A percentile compares a stretch with the other conserved stretches of the same genome.
These are phyloP conservation scores for Aspergillus novoparasiticus DNA, from an alignment of 2,329 filamentous ascomycete species.

Conservation along the genomic window DNA sequence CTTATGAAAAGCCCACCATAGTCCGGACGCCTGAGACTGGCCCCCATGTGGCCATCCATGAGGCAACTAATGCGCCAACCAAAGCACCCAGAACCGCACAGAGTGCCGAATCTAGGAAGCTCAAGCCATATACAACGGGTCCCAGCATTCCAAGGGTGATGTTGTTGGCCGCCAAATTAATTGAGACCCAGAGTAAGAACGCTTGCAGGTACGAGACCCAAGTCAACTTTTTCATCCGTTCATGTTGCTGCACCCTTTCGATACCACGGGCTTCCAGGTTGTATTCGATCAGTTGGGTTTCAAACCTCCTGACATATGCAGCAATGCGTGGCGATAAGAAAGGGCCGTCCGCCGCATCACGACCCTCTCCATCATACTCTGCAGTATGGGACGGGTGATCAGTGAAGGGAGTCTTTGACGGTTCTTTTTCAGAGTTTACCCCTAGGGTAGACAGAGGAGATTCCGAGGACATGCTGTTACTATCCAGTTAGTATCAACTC, in stretches of 20 bases:
- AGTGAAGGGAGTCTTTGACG: slow-evolving; percentile 11
- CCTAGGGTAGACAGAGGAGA: slow-evolving; percentile 32
- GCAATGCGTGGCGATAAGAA: slow-evolving; percentile 30
- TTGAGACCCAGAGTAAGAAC: slow-evolving; percentile 62
- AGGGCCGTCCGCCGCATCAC: slow-evolving; percentile 14
- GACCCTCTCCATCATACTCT: slow-evolving; percentile 21
- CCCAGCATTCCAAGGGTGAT: slow-evolving; percentile 67
- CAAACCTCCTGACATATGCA: slow-evolving; percentile 37
- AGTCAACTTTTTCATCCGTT: slow-evolving; percentile 56
- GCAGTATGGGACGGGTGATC: slow-evolving; percentile 15
- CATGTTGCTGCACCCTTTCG: slow-evolving; percentile 57
- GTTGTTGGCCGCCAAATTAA: slow-evolving; percentile 66
- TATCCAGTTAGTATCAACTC: slow-evolving; percentile 24
- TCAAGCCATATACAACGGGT: slow-evolving; percentile 59
- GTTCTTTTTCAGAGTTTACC: slow-evolving; percentile 27
- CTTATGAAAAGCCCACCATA: slow-evolving; percentile 47
- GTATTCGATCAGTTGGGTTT: slow-evolving; percentile 45
- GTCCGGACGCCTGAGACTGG: slow-evolving; percentile 64
- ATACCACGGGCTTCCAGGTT: slow-evolving; percentile 63
- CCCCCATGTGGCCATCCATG: slow-evolving; percentile 65
- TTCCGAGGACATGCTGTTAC: slow-evolving; percentile 35
- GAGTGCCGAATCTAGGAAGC: slow-evolving; percentile 59
- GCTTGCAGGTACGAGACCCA: slow-evolving; percentile 59
- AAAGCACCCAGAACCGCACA: slow-evolving; percentile 61
- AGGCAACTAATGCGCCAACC: slow-evolving; percentile 57